Conservation (phyloP, 2,329 filamentous ascomycete genomes). For the Talaromyces sp. region DNA sequence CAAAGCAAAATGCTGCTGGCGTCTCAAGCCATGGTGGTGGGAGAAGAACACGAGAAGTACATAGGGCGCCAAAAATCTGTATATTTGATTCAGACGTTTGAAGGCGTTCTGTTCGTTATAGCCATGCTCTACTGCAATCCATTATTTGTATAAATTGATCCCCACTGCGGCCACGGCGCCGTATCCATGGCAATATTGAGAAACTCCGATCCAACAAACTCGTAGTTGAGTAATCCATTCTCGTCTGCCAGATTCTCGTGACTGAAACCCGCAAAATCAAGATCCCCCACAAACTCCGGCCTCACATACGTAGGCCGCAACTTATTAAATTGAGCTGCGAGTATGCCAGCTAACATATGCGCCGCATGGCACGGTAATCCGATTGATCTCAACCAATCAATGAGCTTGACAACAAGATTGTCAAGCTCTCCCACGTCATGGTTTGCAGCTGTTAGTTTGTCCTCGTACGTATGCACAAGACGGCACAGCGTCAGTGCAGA, state of each 20-base stretch:
- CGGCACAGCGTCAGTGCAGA: conserved; percentile 32
- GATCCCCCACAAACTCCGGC: background rate
- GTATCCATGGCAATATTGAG: conserved; percentile 14
- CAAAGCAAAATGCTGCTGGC: too few species aligned
- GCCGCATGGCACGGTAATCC: conserved; percentile 46
- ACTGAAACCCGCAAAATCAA: background rate
- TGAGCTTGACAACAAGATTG: conserved; percentile 33
- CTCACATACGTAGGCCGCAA: background rate
- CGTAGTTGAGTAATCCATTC: background rate
- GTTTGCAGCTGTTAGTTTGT: conserved; percentile 29
- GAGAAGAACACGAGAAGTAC: too few species aligned
- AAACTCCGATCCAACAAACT: conserved; percentile 15
- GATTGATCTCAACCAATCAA: conserved; percentile 44
- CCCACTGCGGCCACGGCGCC: conserved; percentile 14
- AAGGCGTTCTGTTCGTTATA: too few species aligned
- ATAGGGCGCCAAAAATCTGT: too few species aligned
- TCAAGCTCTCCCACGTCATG: conserved; percentile 39
- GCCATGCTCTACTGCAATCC: background rate
- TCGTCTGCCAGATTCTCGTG: background rate
- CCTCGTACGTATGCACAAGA: conserved; percentile 40
- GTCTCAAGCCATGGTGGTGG: too few species aligned
- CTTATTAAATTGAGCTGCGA: conserved; percentile 26
- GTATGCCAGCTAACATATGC: conserved; percentile 42
- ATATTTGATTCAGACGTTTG: too few species aligned
- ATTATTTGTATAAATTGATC: background rate